Base-by-base conservation (phyloP, 805 yeast genomes). In the Myxozyma udenii region DNA sequence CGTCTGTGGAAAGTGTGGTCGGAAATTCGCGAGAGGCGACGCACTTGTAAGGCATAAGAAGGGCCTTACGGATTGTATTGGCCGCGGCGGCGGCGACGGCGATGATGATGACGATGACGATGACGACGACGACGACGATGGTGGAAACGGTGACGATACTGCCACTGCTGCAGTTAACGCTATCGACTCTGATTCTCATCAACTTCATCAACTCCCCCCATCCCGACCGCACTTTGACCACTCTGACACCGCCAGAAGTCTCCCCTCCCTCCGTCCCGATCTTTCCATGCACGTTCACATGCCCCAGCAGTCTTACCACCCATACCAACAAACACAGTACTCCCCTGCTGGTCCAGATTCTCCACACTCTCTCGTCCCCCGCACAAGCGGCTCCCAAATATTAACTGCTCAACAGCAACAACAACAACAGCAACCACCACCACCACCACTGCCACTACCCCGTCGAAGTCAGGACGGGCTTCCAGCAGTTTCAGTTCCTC, bases 11-110 rank as follows among this genome's bases (percentile, higher is more conserved):
- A 51, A 44, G 52, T 51, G 48, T 36, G 55, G 55, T 6, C 55
- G 50, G 47, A 51, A 46, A 43, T 40, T 46, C 37, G 55, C 91
- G 1, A 70, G 95, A 30, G 80, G 82, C 1, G 95, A 86, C 66
- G 89, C 95, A 0, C 71, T 86, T 24, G 76, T 81, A 2, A 72
- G 95, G 55, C 95, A 86, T 63, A 70, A 72, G 41, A 80, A 83
- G 51, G 70, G 71, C 41, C 70, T 73, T 33, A 64, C 68, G 21
- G 67, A 67, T 9, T 69, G 73, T 49, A 59, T 64, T 7, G 56
- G 60, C 35, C 41, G 59, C 36, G 54, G 43, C 4, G 60, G 51
- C 22, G 60, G 60, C 30, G 57, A 51, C 3, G 26, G 35, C 24
- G 28, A 46, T 26, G 55, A 53, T 42, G 57, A 55, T 28, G 45